Base-by-base conservation (phyloP, 768 basidiomycete species). In the Amanita pseudoporphyria region DNA sequence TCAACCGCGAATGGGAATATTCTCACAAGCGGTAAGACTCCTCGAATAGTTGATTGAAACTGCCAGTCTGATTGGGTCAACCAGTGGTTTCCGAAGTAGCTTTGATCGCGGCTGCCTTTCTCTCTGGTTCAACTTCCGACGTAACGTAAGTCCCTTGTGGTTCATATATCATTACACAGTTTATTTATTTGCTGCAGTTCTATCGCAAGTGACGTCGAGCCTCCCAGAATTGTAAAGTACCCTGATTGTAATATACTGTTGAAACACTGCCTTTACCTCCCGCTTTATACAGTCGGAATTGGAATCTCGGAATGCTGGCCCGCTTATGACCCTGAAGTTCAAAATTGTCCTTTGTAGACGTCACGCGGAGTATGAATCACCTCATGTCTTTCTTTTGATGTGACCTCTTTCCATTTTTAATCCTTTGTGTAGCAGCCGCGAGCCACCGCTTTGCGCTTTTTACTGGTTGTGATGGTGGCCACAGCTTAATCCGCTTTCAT, bases 1-100 rank as follows among this genome's bases (percentile, higher is more conserved):
- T 99, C 52, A 91, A 96, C 59, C 78, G 91, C 47, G 93, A 96
- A 64, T 99, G 96, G 96, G 96, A 98, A 58, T 95, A 89, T 65
- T 94, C 91, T 33, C 94, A 98, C 61, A 96, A 95, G 72, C 80
- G 91, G 90, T 89, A 63, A 47, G 19, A 48, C 9, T 26, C 38
- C 28, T 41, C 33, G 41, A 26, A 14, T 32, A 14, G 41, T 30
- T 49, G 16, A 41, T 10, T 26, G 33, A 43, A 55, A 39, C 37
- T 26, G 22, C 21, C 36, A 44, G 49, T 52, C 40, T 43, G 38
- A 33, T 44, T 26, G 9, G 32, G 31, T 36, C 40, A 50, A 35
- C 10, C 55, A 95, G 92, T 54, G 96, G 96, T 13, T 99, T 98
- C 75, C 78, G 93, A 43, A 92, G 90, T 63, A 92, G 89, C 58